phyloP scores from a whole-genome alignment of 2,329 filamentous ascomycete genomes.

The Fusarium palustre region DNA sequence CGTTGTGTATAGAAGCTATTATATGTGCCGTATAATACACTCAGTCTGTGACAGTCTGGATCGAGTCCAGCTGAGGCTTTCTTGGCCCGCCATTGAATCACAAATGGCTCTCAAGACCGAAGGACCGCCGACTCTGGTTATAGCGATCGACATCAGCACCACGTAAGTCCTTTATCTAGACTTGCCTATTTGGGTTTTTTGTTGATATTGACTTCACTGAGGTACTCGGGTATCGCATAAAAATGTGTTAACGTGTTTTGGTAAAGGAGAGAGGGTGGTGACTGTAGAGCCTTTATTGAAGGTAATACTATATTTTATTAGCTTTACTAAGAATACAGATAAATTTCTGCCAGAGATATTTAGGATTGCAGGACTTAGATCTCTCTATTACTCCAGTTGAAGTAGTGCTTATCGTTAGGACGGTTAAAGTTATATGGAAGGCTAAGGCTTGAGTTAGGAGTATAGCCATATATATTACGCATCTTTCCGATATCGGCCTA shows the following conservation, averaged over 20 bases:
- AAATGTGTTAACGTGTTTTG: too few species aligned
- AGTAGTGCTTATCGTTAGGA: constrained; percentile 22
- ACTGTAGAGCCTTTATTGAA: not conserved
- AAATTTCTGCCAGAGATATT: constrained; percentile 1
- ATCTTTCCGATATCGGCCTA: too few species aligned
- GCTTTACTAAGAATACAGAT: not conserved
- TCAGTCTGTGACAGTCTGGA: too few species aligned
- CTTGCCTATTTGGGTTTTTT: too few species aligned
- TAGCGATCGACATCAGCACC: constrained; percentile 35
- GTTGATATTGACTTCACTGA: constrained; percentile 28
- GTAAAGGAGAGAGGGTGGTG: too few species aligned
- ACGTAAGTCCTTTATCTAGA: constrained; percentile 15
- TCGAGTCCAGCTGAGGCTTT: too few species aligned
- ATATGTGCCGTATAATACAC: too few species aligned
- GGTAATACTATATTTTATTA: not conserved
- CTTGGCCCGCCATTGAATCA: not conserved
- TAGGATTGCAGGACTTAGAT: constrained; percentile 40
- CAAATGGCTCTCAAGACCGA: not conserved
- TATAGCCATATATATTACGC: too few species aligned
- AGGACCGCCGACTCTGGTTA: constrained; percentile 9
- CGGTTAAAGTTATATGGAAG: too few species aligned
- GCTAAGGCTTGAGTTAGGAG: too few species aligned
- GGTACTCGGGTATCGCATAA: constrained; percentile 58
- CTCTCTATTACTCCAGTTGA: constrained; percentile 52
- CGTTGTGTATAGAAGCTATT: too few species aligned